Percentiles rank a stretch among this genome's conserved stretches.
These are phyloP conservation scores for Hanseniaspora taiwanica DNA, from an alignment of 805 yeast genomes.

Conservation along the genomic window DNA sequence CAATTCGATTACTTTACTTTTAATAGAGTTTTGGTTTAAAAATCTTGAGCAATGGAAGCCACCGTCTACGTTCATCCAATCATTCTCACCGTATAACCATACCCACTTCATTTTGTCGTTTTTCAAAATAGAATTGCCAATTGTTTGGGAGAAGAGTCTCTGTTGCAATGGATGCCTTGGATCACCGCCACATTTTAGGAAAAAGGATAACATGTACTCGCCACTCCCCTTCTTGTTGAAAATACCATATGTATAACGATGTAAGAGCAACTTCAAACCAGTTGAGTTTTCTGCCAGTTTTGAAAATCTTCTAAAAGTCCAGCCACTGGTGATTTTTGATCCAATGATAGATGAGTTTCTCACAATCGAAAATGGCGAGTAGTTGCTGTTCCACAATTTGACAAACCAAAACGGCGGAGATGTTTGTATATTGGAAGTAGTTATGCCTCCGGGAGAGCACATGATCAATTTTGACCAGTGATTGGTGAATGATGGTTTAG, in stretches of 20 bases:
- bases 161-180: slow-evolving; percentile 62
- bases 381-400: slow-evolving; percentile 71
- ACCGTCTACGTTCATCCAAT: slow-evolving; percentile 49
- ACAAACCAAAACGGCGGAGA: slow-evolving; percentile 65
- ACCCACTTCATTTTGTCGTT: slow-evolving; percentile 42
- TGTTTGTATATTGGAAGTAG: slow-evolving; percentile 28
- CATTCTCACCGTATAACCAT: slow-evolving; percentile 79
- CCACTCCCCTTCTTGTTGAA: slow-evolving; percentile 86
- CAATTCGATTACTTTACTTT: slow-evolving; percentile 29
- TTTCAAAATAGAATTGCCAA: slow-evolving; percentile 16
- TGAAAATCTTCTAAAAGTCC: slow-evolving; percentile 74
- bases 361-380: slow-evolving; percentile 75
- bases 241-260: slow-evolving; percentile 68
- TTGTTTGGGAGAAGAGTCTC: slow-evolving; percentile 9
- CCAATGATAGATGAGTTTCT: slow-evolving; percentile 73
- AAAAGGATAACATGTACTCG: slow-evolving; percentile 75
- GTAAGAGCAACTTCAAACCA: slow-evolving; percentile 35
- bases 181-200: slow-evolving; percentile 82
- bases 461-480: slow-evolving; percentile 57
- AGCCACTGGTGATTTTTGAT: slow-evolving; percentile 72
- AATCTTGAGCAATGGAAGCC: slow-evolving; percentile 23
- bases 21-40: slow-evolving; percentile 12
- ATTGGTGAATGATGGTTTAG: slow-evolving; percentile 33
- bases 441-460: slow-evolving; percentile 85
- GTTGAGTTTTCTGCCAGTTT: slow-evolving; percentile 34